Conservation (phyloP, 176 grass and related monocot genomes). For the Neostapfia colusana region DNA sequence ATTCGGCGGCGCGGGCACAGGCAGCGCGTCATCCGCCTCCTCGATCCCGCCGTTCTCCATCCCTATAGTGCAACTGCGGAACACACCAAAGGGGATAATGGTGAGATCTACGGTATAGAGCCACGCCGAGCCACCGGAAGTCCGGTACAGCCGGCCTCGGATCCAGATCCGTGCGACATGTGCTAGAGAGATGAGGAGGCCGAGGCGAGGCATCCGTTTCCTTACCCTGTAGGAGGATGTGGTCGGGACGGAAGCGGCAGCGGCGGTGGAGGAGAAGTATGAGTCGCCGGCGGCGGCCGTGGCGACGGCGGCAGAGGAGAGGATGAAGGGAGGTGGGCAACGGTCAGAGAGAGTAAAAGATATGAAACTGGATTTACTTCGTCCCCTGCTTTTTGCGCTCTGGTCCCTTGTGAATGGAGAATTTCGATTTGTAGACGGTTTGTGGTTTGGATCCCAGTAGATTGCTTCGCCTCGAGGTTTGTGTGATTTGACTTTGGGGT, state of each 20-base stretch:
- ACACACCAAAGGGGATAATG: not conserved
- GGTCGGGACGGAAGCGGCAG: not conserved
- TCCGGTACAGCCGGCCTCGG: not conserved
- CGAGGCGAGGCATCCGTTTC: not conserved
- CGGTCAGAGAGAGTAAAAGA: constrained; percentile 26
- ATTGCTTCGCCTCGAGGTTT: constrained; percentile 37
- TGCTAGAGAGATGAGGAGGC: not conserved
- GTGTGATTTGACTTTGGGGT: not conserved
- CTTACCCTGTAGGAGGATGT: constrained; percentile 23
- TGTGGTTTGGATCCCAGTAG: no score
- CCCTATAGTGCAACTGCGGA: constrained; percentile 2
- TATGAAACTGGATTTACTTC: constrained; percentile 25
- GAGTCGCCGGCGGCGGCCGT: constrained; percentile 10
- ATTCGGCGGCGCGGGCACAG: constrained; percentile 47
- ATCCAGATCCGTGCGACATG: constrained; percentile 35
- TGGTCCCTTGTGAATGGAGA: not conserved
- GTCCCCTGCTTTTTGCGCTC: constrained; percentile 11
- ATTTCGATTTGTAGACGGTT: not conserved
- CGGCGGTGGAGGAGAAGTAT: not conserved
- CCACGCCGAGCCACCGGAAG: not conserved
- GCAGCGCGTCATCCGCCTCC: constrained; percentile 56
- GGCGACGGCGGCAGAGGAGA: constrained; percentile 10
- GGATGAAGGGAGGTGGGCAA: constrained; percentile 23
- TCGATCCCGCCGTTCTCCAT: constrained; percentile 93
- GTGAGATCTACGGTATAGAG: constrained; percentile 40